Evolutionary conservation across 116 monocot species (phyloP), one percentile per base, ranked within the genome.

Genomic region (Phalaenopsis hybrid): DNA sequence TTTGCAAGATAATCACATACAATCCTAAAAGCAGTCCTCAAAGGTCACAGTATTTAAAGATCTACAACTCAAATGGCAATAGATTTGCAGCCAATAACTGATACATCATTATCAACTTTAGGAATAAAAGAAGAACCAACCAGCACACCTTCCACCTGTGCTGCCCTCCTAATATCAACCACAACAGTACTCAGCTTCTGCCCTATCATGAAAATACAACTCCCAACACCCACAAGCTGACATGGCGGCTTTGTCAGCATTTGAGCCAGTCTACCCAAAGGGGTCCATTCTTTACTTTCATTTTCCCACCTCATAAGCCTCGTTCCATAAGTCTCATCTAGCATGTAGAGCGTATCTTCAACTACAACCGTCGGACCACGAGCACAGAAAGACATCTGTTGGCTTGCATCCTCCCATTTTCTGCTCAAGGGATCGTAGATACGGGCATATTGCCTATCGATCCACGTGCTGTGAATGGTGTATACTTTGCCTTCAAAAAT

Each of bases 221-320:
- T 79, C 28, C 85, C 85, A 37, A 88, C 77, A 31, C 46, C 81
- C 15, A 85, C 63, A 20, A 85, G 82, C 43, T 76, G 79, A 23
- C 88, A 88, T 0, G 88, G 88, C 8, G 88, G 80, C 21, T 73
- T 85, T 13, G 80, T 85, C 48, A 82, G 15, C 77, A 44, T 55
- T 21, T 77, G 76, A 0, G 85, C 50, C 2, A 88, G 77, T 72
- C 85, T 82, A 21, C 85, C 88, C 50, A 88, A 74, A 9, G 48
- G 63, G 25, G 46, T 82, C 88, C 88, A 88, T 4, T 74, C 59
- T 6, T 80, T 57, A 0, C 17, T 77, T 76, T 88, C 85, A 77
- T 83, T 78, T 44, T 72, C 55, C 88, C 85, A 85, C 75, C 58
- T 78, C 87, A 87, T 84, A 20, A 88, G 80, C 63, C 52, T 70